Conservation (phyloP, 2,329 filamentous ascomycete species). For the Colletotrichum liaoningense region DNA sequence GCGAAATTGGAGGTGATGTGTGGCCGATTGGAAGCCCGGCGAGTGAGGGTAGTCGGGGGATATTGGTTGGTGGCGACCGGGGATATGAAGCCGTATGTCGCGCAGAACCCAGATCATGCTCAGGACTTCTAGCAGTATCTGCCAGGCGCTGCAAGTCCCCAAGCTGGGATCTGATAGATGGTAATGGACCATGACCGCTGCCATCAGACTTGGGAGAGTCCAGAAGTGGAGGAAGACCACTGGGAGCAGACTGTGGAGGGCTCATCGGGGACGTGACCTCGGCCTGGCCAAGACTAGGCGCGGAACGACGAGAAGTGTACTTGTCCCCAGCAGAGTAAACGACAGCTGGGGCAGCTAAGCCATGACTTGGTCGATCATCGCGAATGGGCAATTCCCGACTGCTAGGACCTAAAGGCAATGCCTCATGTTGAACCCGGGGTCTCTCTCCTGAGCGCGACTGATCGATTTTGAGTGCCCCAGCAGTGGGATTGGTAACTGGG, state of each 20-base stretch:
- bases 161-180: constrained; percentile 52
- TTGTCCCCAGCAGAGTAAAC: constrained; percentile 25
- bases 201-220: constrained; percentile 49
- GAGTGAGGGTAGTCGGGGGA: constrained; percentile 46
- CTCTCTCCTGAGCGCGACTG: constrained; percentile 7
- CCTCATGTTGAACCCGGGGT: not conserved
- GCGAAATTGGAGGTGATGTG: constrained; percentile 61
- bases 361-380: constrained; percentile 42
- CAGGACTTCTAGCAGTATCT: constrained; percentile 44
- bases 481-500: constrained; percentile 36
- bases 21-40: constrained; percentile 24
- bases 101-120: constrained; percentile 45
- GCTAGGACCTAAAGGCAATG: constrained; percentile 28
- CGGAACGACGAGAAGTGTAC: constrained; percentile 7
- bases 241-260: constrained; percentile 34
- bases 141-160: constrained; percentile 47
- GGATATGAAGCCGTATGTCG: constrained; percentile 42
- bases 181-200: constrained; percentile 48
- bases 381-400: constrained; percentile 48
- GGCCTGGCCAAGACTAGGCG: constrained; percentile 5
- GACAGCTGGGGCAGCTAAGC: constrained; percentile 21
- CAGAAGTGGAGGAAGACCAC: constrained; percentile 50
- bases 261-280: constrained; percentile 25
- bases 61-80: constrained; percentile 49
- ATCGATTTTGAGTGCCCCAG: constrained; percentile 12